These are phyloP conservation scores for Phoenix roebelenii DNA, from an alignment of 176 grass and related monocot genomes.

Conservation along the genomic window DNA sequence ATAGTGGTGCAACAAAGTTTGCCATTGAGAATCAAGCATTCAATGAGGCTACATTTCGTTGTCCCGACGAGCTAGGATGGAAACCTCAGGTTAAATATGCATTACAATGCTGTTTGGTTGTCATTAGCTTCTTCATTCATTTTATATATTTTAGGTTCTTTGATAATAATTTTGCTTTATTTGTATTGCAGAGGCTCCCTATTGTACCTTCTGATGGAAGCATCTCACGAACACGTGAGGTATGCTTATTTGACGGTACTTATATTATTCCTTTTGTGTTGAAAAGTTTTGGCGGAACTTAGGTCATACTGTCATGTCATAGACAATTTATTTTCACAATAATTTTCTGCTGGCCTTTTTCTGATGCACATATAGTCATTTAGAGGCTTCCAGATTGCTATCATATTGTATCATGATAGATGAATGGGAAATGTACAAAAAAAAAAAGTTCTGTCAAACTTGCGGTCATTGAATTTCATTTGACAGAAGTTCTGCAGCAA, in stretches of 20 bases:
- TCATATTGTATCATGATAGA: too few relatives aligned
- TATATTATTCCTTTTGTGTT: not conserved
- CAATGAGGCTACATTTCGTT: constrained; percentile 94
- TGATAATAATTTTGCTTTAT: constrained; percentile 15
- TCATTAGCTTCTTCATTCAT: not conserved
- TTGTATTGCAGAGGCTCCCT: constrained; percentile 53
- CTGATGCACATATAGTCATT: too few relatives aligned
- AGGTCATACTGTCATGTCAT: too few relatives aligned
- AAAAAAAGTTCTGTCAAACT: too few relatives aligned
- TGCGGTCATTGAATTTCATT: too few relatives aligned
- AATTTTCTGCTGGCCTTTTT: too few relatives aligned
- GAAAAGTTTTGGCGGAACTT: too few relatives aligned
- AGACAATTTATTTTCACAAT: too few relatives aligned
- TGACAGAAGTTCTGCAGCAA: too few relatives aligned
- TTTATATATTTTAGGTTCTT: not conserved
- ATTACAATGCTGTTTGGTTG: constrained; percentile 3
- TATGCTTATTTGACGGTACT: constrained; percentile 17
- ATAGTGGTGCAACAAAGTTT: constrained; percentile 79
- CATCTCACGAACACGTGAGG: constrained; percentile 62
- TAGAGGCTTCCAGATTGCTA: too few relatives aligned
- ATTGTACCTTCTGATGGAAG: constrained; percentile 80
- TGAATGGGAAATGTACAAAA: too few relatives aligned
- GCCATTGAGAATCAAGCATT: constrained; percentile 87
- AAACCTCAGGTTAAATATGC: constrained; percentile 71
- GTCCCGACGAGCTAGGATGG: constrained; percentile 97